Evolutionary conservation across 2,329 filamentous ascomycete species (phyloP).

Genomic region (Thelonectria rubi): DNA sequence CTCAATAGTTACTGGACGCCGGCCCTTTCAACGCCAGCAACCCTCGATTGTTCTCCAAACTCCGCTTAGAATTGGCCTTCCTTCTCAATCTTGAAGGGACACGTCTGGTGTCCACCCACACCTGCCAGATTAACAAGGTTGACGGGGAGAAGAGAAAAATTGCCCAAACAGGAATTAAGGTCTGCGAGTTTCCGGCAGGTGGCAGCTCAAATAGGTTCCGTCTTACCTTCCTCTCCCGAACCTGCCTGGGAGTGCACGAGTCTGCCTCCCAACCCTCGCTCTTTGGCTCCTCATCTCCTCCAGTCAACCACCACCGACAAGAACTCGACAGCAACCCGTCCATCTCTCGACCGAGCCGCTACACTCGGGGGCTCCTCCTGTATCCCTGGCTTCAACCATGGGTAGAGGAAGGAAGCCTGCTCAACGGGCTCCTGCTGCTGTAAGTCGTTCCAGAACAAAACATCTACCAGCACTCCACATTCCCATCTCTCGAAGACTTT

Average conservation of each 20-base stretch:
- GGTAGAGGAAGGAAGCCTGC: conserved; percentile 34
- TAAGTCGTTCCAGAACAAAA: conserved; percentile 24
- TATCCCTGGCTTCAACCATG: conserved; percentile 27
- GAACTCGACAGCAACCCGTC: background rate
- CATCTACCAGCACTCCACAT: conserved; percentile 13
- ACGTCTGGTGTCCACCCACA: background rate
- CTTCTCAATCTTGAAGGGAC: background rate
- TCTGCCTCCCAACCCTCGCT: conserved; percentile 4
- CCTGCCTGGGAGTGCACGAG: background rate
- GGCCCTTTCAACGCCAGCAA: background rate
- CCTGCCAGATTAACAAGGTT: background rate
- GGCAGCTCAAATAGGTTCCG: background rate
- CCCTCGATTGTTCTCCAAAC: background rate
- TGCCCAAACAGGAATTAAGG: background rate
- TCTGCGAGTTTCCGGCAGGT: background rate
- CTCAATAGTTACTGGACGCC: background rate
- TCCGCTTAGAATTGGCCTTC: background rate
- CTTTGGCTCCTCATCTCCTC: background rate
- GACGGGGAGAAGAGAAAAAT: background rate
- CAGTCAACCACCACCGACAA: background rate
- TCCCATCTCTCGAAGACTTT: conserved; percentile 33
- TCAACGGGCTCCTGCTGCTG: conserved; percentile 22
- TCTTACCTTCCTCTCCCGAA: conserved; percentile 17
- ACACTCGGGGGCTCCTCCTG: background rate
- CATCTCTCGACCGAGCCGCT: background rate